Conservation (phyloP, 1,284 basidiomycete genomes). For the Tilletia horrida region DNA sequence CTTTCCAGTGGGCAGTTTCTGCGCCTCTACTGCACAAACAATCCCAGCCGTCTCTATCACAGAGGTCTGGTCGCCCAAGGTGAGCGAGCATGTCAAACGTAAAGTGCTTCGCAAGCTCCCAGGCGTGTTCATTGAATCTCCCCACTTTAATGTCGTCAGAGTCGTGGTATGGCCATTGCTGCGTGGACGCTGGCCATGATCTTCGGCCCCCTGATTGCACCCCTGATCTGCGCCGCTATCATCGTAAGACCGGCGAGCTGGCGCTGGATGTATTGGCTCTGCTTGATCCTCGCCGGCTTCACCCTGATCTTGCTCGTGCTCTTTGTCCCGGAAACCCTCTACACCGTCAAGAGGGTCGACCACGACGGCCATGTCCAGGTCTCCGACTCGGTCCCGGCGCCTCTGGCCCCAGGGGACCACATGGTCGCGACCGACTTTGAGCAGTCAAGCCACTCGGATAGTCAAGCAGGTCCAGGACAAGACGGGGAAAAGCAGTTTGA, state of each 20-base stretch:
- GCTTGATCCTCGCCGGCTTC: slow-evolving; percentile 46
- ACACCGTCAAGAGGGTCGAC: slow-evolving; percentile 26
- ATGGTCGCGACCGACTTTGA: slow-evolving; percentile 14
- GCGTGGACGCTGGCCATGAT: slow-evolving; percentile 45
- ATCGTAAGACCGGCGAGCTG: slow-evolving; percentile 40
- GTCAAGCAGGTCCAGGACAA: too few relatives aligned
- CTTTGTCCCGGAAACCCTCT: slow-evolving; percentile 55
- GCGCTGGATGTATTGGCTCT: slow-evolving; percentile 50
- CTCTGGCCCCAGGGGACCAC: background rate
- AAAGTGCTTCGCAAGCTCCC: background rate
- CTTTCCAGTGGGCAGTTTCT: background rate
- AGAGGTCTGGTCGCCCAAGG: background rate
- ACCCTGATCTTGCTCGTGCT: slow-evolving; percentile 46
- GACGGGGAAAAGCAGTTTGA: background rate
- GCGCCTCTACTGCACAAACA: background rate
- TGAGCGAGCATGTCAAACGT: background rate
- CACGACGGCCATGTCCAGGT: slow-evolving; percentile 20
- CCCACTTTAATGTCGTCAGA: slow-evolving; percentile 30
- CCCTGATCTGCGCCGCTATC: slow-evolving; percentile 52
- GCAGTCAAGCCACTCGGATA: slow-evolving; percentile 18
- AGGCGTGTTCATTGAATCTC: background rate
- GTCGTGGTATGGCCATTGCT: slow-evolving; percentile 53
- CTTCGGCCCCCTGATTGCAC: slow-evolving; percentile 50
- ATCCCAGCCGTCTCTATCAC: background rate
- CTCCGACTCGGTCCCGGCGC: background rate